These are phyloP conservation scores for Thozetella sp. DNA, from an alignment of 495 filamentous ascomycete genomes.

Conservation along the genomic window DNA sequence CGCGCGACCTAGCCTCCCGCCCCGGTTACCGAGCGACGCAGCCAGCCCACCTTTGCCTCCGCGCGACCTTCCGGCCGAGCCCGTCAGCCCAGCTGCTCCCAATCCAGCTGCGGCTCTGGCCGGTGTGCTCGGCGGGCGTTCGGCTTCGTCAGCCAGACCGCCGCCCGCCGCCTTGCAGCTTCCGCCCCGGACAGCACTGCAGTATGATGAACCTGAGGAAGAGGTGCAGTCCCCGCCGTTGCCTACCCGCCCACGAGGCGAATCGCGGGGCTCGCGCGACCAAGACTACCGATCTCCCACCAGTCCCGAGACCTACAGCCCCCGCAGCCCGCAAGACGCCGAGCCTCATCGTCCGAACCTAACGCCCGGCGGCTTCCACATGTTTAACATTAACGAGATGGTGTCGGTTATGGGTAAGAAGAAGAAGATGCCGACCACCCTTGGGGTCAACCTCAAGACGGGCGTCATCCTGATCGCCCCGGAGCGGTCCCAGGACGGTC, in stretches of 20 bases:
- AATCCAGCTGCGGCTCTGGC: conserved; percentile 75
- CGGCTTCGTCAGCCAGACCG: conserved; percentile 14
- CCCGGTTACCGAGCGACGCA: conserved; percentile 25
- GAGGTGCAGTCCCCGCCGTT: conserved; percentile 49
- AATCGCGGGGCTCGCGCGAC: conserved; percentile 54
- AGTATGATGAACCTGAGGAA: conserved; percentile 31
- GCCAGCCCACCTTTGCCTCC: conserved; percentile 33
- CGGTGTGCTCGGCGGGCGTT: conserved; percentile 64
- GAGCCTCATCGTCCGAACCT: conserved; percentile 29
- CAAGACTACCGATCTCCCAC: conserved; percentile 46
- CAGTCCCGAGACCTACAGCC: conserved; percentile 22
- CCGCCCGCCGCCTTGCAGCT: conserved; percentile 22
- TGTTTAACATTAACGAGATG: conserved; percentile 98
- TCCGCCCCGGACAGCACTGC: conserved; percentile 13
- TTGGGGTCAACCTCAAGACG: conserved; percentile 86
- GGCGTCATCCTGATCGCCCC: conserved; percentile 90
- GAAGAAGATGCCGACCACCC: conserved; percentile 94
- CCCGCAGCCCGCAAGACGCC: conserved; percentile 20
- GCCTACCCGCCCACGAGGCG: conserved; percentile 69
- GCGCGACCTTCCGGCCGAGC: conserved; percentile 26
- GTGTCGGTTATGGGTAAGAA: conserved; percentile 90
- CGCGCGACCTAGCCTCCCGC: conserved; percentile 29
- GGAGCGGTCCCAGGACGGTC: conserved; percentile 76
- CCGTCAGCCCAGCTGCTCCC: conserved; percentile 37
- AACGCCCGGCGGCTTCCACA: conserved; percentile 78